Percentiles rank a stretch among this genome's conserved stretches.
Evolutionary conservation across 192 early-diverging fungal species (phyloP).

Genomic region (Coemansia aciculifera): DNA sequence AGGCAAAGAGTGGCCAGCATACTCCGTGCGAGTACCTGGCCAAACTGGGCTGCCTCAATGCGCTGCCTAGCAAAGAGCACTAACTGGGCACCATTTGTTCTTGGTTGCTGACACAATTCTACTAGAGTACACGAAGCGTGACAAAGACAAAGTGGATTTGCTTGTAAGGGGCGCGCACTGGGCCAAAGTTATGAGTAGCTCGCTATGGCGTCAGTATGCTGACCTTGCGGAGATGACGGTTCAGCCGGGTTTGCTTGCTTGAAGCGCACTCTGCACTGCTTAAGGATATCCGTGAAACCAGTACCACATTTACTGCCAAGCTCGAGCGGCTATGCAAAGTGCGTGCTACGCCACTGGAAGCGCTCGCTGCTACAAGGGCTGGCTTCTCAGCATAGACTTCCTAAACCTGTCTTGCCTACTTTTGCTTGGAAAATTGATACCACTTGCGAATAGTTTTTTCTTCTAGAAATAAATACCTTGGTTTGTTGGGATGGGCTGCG

Average conservation of each 20-base stretch:
- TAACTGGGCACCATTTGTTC: constrained; percentile 62
- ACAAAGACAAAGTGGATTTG: constrained; percentile 66
- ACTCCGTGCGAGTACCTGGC: constrained; percentile 95
- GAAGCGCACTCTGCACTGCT: constrained; percentile 33
- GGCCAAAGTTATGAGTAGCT: constrained; percentile 72
- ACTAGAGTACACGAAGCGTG: constrained; percentile 73
- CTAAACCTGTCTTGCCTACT: constrained; percentile 26
- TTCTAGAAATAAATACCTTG: too few relatives aligned
- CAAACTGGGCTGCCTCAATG: constrained; percentile 78
- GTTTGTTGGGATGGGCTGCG: too few relatives aligned
- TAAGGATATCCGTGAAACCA: constrained; percentile 47
- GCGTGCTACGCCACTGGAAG: too few relatives aligned
- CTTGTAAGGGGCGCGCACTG: constrained; percentile 73
- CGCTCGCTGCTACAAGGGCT: constrained; percentile 7
- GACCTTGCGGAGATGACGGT: constrained; percentile 80
- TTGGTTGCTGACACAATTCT: constrained; percentile 67
- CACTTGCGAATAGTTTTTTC: background rate
- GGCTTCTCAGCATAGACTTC: constrained; percentile 19
- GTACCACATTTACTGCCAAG: constrained; percentile 24
- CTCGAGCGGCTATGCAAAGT: constrained; percentile 14
- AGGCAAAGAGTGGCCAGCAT: constrained; percentile 93
- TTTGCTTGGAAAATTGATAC: constrained; percentile 24
- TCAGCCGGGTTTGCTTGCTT: constrained; percentile 60
- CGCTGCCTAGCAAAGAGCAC: constrained; percentile 67
- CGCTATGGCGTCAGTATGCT: constrained; percentile 56